Evolutionary conservation across 306 rosid genomes (phyloP), one percentile per base, ranked within the genome.

Genomic region (Vigna radiata): DNA sequence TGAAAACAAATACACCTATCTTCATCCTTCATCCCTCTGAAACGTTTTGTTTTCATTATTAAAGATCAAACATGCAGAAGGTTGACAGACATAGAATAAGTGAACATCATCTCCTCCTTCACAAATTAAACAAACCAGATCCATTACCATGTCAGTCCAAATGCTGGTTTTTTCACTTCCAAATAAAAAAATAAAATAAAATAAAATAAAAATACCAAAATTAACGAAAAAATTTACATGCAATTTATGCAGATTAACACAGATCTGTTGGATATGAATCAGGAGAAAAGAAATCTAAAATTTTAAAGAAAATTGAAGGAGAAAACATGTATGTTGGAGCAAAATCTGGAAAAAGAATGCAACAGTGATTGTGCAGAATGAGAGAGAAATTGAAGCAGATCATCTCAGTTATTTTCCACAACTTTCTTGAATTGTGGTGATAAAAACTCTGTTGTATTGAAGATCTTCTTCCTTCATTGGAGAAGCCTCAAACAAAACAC

Each of bases 341-440:
- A 27, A 25, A 47, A 74, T 6, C n/a, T 15, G 56, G 5, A 46
- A 29, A 4, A 21, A n/a, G 33, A 4, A 18, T 3, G 1, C n/a
- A 8, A 37, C 49, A 0, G 11, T 16, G 7, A 77, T 27, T 44
- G 3, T 58, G 47, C 46, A 71, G 70, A 73, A 59, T 33, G 53
- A 76, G 13, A 7, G 29, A 59, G 31, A n/a, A 9, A 44, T 64
- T 18, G 52, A 55, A 83, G 33, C 68, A 81, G 83, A 85, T 83
- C 83, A 78, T 84, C 81, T 70, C 76, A 68, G 86, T 76, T 58
- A 65, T 65, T 65, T 65, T 65, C 70, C 70, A 85, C 87, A 78
- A 78, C 82, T 69, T 83, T 85, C 93, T 84, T 82, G 91, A 87
- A 85, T 79, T 82, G 86, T 75, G 48, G 41, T 37, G 23, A 14